Base-by-base conservation (phyloP, 2,329 filamentous ascomycete species). In the Aureobasidium sp. region DNA sequence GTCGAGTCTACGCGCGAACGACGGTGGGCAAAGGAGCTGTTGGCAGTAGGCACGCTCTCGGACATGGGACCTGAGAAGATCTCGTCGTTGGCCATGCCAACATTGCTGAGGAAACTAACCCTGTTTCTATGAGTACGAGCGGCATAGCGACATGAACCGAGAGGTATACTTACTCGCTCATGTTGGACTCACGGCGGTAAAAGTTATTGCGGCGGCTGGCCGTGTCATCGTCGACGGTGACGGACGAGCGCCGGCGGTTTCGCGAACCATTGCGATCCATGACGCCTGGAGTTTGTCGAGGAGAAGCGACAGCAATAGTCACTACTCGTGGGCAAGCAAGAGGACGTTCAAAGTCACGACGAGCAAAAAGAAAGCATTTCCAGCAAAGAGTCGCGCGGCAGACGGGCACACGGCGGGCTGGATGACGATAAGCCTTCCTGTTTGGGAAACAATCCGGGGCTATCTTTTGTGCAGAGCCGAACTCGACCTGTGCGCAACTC, bases 31-130 rank as follows among this genome's bases (percentile, higher is more conserved):
- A 99, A 99, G 36, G 91, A 89, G n/a, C 91, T 91, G 39, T 92
- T 82, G 71, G 92, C 97, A 11, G 90, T 94, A 1, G 94, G 94
- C n/a, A 99, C 84, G 71, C 91, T 97, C 77, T 99, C 94, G 60
- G 91, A 92, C 70, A 97, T 86, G 7, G 93, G 94, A 7, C 94
- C 94, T 29, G 93, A 88, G 76, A 93, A 99, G 52, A 96, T 83
- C 82, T 97, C 93, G 73, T 96, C 90, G 57, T 95, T 91, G 25
- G 94, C 93, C 94, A 99, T 97, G 73, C 97, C 93, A n/a, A 97
- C 92, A 74, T 96, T 91, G 67, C 91, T 91, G 68, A 96, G 87
- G 67, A 97, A 87, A 75, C 90, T 96, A 39, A 86, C 75, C 78
- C 82, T 59, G 44, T 27, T 13, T 58, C 62, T 70, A 61, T 68